phyloP scores from a whole-genome alignment of 2,329 filamentous ascomycete genomes.

The Cladosporium cucumerinum region DNA sequence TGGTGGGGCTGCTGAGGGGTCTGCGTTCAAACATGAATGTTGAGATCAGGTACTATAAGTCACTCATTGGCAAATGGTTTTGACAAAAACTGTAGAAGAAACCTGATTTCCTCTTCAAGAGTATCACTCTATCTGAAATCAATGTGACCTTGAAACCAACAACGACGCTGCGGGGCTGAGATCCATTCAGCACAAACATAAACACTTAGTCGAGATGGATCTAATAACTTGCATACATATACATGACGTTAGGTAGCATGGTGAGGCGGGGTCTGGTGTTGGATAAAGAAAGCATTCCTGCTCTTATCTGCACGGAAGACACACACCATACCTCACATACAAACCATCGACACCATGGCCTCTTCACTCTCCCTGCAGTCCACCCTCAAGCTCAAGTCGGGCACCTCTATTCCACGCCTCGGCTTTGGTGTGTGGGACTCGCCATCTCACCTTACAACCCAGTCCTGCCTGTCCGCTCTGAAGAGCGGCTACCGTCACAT shows the following conservation, averaged over 20 bases:
- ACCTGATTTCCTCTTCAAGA: not conserved
- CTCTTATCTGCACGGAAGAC: not conserved
- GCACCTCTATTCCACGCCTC: slow-evolving; percentile 58
- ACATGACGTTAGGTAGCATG: slow-evolving; percentile 16
- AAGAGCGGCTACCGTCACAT: slow-evolving; percentile 60
- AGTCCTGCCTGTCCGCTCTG: slow-evolving; percentile 58
- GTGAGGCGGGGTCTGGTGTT: not conserved
- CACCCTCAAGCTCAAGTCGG: slow-evolving; percentile 50
- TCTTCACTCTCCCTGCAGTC: slow-evolving; percentile 45
- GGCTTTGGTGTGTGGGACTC: slow-evolving; percentile 66
- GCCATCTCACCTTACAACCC: slow-evolving; percentile 44
- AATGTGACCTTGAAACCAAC: not conserved
- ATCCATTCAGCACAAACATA: not conserved
- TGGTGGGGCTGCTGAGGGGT: not conserved
- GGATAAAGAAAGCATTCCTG: not conserved
- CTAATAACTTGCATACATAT: not conserved
- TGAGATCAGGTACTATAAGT: not conserved
- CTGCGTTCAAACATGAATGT: not conserved
- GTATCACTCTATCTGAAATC: not conserved
- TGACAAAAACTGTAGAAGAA: not conserved
- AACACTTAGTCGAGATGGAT: slow-evolving; percentile 3
- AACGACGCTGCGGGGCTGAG: not conserved
- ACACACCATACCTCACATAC: not conserved
- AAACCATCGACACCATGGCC: slow-evolving; percentile 22
- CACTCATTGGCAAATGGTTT: not conserved